Base-by-base conservation (phyloP, 495 filamentous ascomycete species). In the Trichocladium uniseriatum region DNA sequence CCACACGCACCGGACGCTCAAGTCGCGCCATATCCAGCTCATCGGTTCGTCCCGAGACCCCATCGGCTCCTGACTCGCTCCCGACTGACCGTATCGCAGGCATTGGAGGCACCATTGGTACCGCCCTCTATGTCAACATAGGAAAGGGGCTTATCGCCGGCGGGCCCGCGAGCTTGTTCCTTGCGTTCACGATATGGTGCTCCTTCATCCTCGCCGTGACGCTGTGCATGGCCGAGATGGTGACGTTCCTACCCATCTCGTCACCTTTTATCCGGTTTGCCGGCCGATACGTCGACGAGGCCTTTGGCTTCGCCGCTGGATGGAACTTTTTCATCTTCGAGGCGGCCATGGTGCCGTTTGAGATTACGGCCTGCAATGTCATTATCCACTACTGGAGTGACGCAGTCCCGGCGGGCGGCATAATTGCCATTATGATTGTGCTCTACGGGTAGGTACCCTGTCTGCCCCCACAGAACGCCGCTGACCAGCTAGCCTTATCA, bases 201-300 rank as follows among this genome's bases (percentile, higher is more conserved):
- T 63, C 74, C 48, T 76, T 87, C 57, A 83, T 87, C 51, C 64
- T 87, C 24, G 75, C 78, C 51, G 78, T 89, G 54, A 89, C 84
- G 43, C 64, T 73, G 43, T 69, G 73, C 58, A 76, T 88, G 73
- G 82, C 82, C 3, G 87, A 90, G 63, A 88, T 90, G 83, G 83
- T 86, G 22, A 84, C 83, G 10, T 90, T 87, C 56, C 71, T 89
- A 34, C 86, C 87, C 24, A 82, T 92, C 43, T 84, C 81, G 16
- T 86, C 82, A 11, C 85, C 87, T 8, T 90, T 90, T 59, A 87
- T 92, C 61, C 81, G 84, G 21, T 86, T 90, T 60, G 86, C 87
- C 24, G 84, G 86, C 21, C 78, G 82, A 34, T 90, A 81, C 62
- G 85, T 90, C 48, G 85, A 89, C 60, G 84, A 83, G 27, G 69